Evolutionary conservation across 2,329 filamentous ascomycete species (phyloP), one percentile per base, ranked within the genome.

Genomic region (Penicillium sp.): DNA sequence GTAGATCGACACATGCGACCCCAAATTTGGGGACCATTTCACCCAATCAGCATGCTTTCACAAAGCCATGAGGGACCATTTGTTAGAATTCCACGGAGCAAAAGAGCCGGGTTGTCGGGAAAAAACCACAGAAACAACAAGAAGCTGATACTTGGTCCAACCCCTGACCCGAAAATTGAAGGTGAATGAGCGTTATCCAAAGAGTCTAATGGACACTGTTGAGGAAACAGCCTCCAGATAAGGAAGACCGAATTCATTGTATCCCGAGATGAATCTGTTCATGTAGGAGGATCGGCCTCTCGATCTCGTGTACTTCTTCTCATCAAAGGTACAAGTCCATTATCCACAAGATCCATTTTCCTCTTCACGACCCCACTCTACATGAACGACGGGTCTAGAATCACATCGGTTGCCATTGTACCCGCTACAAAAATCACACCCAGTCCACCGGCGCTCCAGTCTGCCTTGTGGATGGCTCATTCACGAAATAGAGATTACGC

Each of bases 41-140:
- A n/a, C 4, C 49, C 49, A 51, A 51, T 49, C 9, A 34, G 8
- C 18, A 25, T 51, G 32, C 49, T 51, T 51, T 46, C 25, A 8
- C 2, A 39, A 29, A 48, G 43, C 46, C 46, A 43, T 51, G 43
- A 18, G 18, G 39, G 46, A 46, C 28, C 27, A n/a, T 27, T 0
- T 12, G 8, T 40, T 7, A 32, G 29, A 11, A 32, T 11, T 35
- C 49, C 49, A 45, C 35, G 49, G 49, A 29, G 38, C 36, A 32
- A 29, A 38, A 40, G 43, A 9, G 35, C 32, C 18, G 18, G 18
- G 34, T 29, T 25, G 28, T 43, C 45, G 40, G 44, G 39, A 34
- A 24, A 28, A 29, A 43, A 29, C 34, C 44, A 50, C 48, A 40
- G 38, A 46, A 39, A 26, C 13, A 9, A 3, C 29, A 32, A 4